These are phyloP conservation scores for Penicillium brevicompactum DNA, from an alignment of 2,329 filamentous ascomycete genomes.

Conservation along the genomic window DNA sequence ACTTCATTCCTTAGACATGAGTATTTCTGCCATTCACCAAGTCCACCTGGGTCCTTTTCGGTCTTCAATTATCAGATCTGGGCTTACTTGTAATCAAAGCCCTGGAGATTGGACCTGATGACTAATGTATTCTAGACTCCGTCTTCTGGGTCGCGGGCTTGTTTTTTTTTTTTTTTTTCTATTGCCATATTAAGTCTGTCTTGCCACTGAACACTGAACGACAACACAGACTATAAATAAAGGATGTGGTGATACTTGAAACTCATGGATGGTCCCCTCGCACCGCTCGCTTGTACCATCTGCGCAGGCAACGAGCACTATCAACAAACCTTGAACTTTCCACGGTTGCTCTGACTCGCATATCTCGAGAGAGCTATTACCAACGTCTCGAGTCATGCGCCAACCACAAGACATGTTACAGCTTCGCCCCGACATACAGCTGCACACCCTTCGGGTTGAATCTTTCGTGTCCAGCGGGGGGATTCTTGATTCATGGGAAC, in stretches of 20 bases:
- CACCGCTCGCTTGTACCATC: slow-evolving; percentile 8
- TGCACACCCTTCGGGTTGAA: slow-evolving; percentile 50
- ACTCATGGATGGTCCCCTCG: slow-evolving; percentile 1
- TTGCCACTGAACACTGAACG: not conserved
- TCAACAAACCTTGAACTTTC: not conserved
- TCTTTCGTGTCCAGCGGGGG: slow-evolving; percentile 57
- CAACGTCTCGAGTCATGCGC: slow-evolving; percentile 21
- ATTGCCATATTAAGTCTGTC: not conserved
- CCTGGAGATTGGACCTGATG: slow-evolving; percentile 24
- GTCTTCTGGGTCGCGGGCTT: not conserved
- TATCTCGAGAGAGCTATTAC: not conserved
- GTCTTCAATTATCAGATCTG: slow-evolving; percentile 7
- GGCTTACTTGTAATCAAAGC: slow-evolving; percentile 7
- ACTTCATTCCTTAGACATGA: too few species aligned
- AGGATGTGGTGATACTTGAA: not conserved
- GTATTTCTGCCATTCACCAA: not conserved
- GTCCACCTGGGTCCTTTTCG: not conserved
- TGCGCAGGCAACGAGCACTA: not conserved
- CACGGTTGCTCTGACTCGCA: not conserved
- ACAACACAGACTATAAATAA: not conserved
- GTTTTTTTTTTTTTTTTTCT: slow-evolving; percentile 14
- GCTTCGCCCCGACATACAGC: slow-evolving; percentile 61
- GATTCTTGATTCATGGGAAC: slow-evolving; percentile 62
- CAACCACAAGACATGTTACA: slow-evolving; percentile 55
- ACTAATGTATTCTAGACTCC: slow-evolving; percentile 18